A percentile compares a stretch with the other conserved stretches of the same genome.
Evolutionary conservation across 108 stramenopile species (phyloP).

Genomic region (Nitzschia palea): DNA sequence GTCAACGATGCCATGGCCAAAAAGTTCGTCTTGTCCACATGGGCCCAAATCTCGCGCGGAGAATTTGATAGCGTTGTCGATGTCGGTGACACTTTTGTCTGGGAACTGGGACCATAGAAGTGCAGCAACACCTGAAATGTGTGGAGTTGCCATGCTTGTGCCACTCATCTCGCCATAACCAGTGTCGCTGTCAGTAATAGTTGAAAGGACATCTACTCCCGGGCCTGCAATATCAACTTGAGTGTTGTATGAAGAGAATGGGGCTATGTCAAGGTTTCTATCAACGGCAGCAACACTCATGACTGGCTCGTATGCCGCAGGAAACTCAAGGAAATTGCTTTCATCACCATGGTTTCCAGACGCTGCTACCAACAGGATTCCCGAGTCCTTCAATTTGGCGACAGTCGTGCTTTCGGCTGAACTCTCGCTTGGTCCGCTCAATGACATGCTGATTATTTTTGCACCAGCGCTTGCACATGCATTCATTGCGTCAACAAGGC

Average conservation of each 20-base stretch:
- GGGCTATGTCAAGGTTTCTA: slow-evolving; percentile 1
- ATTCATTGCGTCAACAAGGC: slow-evolving; percentile 35
- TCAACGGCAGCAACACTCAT: slow-evolving; percentile 44
- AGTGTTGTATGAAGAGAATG: slow-evolving; percentile 23
- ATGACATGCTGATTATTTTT: slow-evolving; percentile 44
- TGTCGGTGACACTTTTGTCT: slow-evolving; percentile 38
- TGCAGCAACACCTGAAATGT: slow-evolving; percentile 72
- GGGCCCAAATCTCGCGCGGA: slow-evolving; percentile 19
- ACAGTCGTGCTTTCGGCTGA: slow-evolving; percentile 8
- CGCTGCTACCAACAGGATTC: slow-evolving; percentile 55
- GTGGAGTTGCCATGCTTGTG: slow-evolving; percentile 68
- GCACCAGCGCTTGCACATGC: slow-evolving; percentile 41
- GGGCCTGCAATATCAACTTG: slow-evolving; percentile 57
- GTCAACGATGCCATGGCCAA: slow-evolving; percentile 19
- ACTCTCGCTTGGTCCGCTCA: slow-evolving; percentile 33
- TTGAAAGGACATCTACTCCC: slow-evolving; percentile 19
- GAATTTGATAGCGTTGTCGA: slow-evolving; percentile 35
- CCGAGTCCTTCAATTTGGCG: slow-evolving; percentile 30
- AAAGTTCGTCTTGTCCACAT: slow-evolving; percentile 3
- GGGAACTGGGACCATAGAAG: slow-evolving; percentile 50
- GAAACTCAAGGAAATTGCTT: slow-evolving; percentile 24
- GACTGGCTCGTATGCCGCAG: slow-evolving; percentile 44
- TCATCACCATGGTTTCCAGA: slow-evolving; percentile 47
- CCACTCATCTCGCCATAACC: slow-evolving; percentile 17
- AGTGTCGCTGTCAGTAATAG: background rate